These are phyloP conservation scores for Haplographium delicatum DNA, from an alignment of 495 filamentous ascomycete species.

Conservation along the genomic window DNA sequence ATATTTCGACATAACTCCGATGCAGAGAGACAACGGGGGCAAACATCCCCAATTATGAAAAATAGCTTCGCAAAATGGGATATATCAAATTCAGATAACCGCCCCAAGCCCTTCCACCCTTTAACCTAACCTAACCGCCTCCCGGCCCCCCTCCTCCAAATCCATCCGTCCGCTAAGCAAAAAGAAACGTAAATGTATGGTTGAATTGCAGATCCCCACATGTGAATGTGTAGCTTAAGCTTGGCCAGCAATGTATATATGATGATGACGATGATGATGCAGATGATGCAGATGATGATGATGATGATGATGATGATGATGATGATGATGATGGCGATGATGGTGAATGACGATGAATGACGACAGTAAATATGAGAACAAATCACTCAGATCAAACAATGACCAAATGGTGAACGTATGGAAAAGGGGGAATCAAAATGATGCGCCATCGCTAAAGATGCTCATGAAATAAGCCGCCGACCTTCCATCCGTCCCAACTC, in stretches of 20 bases:
- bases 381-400: neutral
- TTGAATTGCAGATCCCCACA: slow-evolving; percentile 2
- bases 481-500: slow-evolving; percentile 6
- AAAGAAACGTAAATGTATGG: slow-evolving; percentile 1
- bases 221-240: slow-evolving; percentile 13
- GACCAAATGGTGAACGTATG: neutral
- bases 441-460: slow-evolving; percentile 23
- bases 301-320: neutral
- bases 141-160: neutral
- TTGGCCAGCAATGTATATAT: slow-evolving; percentile 6
- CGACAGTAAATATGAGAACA: neutral
- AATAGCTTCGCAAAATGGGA: slow-evolving; percentile 11
- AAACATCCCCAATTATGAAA: neutral
- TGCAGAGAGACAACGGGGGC: no score
- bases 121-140: no score
- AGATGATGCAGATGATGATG: no score
- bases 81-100: slow-evolving; percentile 16
- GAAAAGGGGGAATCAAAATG: neutral
- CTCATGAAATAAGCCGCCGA: slow-evolving; percentile 18
- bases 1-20: no score
- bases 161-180: no score
- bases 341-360: neutral
- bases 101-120: neutral
- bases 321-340: neutral
- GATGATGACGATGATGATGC: slow-evolving; percentile 4